Conservation (phyloP, 352 stramenopile species). For the Globisporangium recalcitrans region DNA sequence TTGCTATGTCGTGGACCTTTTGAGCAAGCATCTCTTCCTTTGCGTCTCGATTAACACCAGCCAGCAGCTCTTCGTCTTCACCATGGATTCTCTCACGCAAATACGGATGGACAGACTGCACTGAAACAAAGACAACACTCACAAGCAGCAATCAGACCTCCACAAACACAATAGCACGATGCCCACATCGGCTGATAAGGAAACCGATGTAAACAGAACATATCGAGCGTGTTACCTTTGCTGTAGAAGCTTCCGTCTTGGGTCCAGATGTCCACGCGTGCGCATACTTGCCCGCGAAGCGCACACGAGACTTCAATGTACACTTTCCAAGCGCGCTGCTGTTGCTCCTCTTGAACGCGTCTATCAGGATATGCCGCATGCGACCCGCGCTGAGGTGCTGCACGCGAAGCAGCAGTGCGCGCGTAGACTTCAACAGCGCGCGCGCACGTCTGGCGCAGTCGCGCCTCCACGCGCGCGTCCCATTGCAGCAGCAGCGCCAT, state of each 20-base stretch:
- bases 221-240: constrained; percentile 10
- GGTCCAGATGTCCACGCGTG: constrained; percentile 10
- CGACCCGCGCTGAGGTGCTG: neutral
- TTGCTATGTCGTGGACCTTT: neutral
- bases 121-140: constrained; percentile 17
- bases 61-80: constrained; percentile 10
- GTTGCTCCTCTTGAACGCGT: neutral
- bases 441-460: constrained; percentile 4
- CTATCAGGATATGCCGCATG: too few relatives aligned
- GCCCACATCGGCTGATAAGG: neutral
- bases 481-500: constrained; percentile 1
- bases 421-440: constrained; percentile 5
- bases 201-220: neutral
- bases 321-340: constrained; percentile 8
- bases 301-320: constrained; percentile 12
- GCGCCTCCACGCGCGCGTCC: neutral
- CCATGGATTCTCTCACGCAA: constrained; percentile 8
- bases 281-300: constrained; percentile 1
- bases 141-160: neutral
- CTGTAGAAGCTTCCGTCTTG: neutral
- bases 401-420: neutral
- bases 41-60: neutral
- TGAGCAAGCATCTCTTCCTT: neutral
- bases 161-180: neutral
- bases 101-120: constrained; percentile 24